A percentile compares a stretch with the other conserved stretches of the same genome.
These are phyloP conservation scores for Mrakia hoshinonis DNA, from an alignment of 768 basidiomycete species.

Conservation along the genomic window DNA sequence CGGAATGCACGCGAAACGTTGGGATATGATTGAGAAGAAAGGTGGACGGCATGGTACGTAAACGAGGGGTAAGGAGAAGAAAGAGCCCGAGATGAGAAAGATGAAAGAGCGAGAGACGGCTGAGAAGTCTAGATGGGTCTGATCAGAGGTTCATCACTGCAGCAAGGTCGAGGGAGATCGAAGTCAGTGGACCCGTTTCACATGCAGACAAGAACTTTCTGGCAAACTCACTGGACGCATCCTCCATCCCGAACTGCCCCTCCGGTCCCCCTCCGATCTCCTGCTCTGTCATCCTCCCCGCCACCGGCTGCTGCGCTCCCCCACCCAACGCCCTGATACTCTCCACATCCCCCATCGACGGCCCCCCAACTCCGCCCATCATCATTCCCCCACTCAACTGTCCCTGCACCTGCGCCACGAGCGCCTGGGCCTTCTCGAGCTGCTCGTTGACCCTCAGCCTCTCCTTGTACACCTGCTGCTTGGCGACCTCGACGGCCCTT, in stretches of 20 bases:
- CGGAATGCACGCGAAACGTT: too few relatives aligned
- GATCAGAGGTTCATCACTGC: background rate
- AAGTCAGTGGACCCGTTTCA: too few relatives aligned
- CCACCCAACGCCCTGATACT: background rate
- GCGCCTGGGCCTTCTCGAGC: slow-evolving; percentile 35
- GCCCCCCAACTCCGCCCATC: background rate
- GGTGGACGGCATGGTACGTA: too few relatives aligned
- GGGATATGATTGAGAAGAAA: too few relatives aligned
- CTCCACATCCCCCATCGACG: background rate
- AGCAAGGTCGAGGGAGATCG: background rate
- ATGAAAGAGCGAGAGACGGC: background rate
- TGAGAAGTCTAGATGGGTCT: background rate
- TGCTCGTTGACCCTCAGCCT: slow-evolving; percentile 43
- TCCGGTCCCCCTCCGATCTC: background rate
- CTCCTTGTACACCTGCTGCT: slow-evolving; percentile 71
- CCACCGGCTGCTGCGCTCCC: background rate
- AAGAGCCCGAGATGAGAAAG: too few relatives aligned
- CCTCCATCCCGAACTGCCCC: background rate
- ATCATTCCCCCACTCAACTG: background rate
- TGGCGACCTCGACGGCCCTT: slow-evolving; percentile 68
- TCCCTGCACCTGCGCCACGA: slow-evolving; percentile 28
- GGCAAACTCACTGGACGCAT: background rate
- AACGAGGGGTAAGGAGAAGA: background rate
- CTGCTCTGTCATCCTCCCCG: background rate
- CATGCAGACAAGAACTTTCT: background rate